These are phyloP conservation scores for Hymenoscyphus linearis DNA, from an alignment of 2,329 filamentous ascomycete genomes.

Conservation along the genomic window DNA sequence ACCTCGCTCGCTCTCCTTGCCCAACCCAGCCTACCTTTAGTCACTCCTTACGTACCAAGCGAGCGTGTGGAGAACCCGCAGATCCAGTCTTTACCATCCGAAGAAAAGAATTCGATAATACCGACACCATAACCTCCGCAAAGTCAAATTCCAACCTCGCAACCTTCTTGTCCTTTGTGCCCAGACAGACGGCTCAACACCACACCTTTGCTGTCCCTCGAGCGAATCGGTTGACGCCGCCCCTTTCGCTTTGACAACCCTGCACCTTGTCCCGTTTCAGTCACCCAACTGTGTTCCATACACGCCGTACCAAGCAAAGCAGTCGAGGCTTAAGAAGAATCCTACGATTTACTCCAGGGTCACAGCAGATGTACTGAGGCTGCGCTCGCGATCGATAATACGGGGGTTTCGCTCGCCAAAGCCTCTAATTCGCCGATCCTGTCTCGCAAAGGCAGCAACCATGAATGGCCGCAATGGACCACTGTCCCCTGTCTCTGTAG, in stretches of 20 bases:
- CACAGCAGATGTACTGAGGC: slow-evolving; percentile 14
- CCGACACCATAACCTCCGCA: background rate
- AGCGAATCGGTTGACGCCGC: slow-evolving; percentile 11
- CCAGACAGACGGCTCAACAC: background rate
- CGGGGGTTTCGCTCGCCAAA: slow-evolving; percentile 14
- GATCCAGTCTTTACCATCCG: slow-evolving; percentile 20
- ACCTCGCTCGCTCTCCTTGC: slow-evolving; percentile 3
- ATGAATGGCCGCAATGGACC: slow-evolving; percentile 73
- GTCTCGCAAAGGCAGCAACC: slow-evolving; percentile 29
- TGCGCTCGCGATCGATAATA: slow-evolving; percentile 13
- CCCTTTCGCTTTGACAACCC: slow-evolving; percentile 24
- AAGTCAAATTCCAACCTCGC: background rate
- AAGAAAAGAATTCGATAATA: background rate
- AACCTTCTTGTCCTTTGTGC: too few species aligned
- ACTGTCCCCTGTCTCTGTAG: slow-evolving; percentile 76
- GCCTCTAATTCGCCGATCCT: slow-evolving; percentile 10
- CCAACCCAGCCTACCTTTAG: background rate
- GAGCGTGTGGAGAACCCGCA: background rate
- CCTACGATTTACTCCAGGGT: slow-evolving; percentile 9
- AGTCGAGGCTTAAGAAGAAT: background rate
- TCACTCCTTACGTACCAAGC: slow-evolving; percentile 6
- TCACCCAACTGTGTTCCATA: slow-evolving; percentile 2
- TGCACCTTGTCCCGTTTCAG: slow-evolving; percentile 17
- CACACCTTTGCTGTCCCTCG: background rate
- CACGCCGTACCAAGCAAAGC: slow-evolving; percentile 5